Evolutionary conservation across 352 stramenopile genomes (phyloP).

Genomic region (Pythium rishiriense): DNA sequence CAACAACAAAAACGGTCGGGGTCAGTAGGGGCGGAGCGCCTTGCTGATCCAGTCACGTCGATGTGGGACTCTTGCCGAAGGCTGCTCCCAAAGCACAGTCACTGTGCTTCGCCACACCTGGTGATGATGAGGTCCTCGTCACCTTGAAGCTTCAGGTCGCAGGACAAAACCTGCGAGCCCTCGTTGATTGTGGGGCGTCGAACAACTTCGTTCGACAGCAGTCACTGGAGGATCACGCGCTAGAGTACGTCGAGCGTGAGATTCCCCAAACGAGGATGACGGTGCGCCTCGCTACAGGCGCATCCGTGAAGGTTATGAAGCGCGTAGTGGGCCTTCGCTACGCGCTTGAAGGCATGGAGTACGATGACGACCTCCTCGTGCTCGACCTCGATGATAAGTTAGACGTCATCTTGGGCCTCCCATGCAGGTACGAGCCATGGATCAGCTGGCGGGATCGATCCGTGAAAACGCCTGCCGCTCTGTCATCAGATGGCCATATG

Average conservation of each 20-base stretch:
- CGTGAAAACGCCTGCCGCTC: slow-evolving; percentile 5
- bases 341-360: background rate
- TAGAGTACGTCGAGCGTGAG: background rate
- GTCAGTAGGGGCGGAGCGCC: slow-evolving; percentile 11
- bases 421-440: slow-evolving; percentile 3
- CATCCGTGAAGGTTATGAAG: slow-evolving; percentile 1
- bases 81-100: slow-evolving; percentile 5
- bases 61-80: slow-evolving; percentile 8
- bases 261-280: slow-evolving; percentile 7
- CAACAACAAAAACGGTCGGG: slow-evolving; percentile 15
- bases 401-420: slow-evolving; percentile 8
- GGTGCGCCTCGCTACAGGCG: slow-evolving; percentile 4
- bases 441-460: slow-evolving; percentile 11
- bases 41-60: slow-evolving; percentile 6
- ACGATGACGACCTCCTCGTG: slow-evolving; percentile 7
- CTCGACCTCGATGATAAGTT: slow-evolving; percentile 17
- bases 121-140: background rate
- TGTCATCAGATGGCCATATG: slow-evolving; percentile 11
- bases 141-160: background rate
- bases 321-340: slow-evolving; percentile 11
- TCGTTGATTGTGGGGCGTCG: background rate
- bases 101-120: slow-evolving; percentile 1
- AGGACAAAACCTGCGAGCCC: background rate
- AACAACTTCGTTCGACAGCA: background rate
- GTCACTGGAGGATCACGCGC: background rate